Base-by-base conservation (phyloP, 106 monocot species). In the Phalaenopsis equestris region DNA sequence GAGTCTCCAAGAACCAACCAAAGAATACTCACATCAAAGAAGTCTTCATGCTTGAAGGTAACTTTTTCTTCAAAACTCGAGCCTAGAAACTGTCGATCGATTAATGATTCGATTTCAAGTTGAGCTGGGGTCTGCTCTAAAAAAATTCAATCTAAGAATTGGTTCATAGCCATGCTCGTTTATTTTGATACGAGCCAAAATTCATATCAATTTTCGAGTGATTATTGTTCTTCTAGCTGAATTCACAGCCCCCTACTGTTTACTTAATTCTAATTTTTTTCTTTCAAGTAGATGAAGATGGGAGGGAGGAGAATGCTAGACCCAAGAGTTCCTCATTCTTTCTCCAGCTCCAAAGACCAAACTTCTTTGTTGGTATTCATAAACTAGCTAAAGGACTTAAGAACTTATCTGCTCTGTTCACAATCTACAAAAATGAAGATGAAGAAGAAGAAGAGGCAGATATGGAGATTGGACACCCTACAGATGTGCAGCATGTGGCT, bases 401-500 rank as follows among this genome's bases (percentile, higher is more conserved):
- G 82, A 87, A 43, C 79, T 73, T 93, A 19, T 86, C 93, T 74
- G 81, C 86, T 46, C 42, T 89, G 17, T 89, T 96, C 75, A 64
- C 75, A 15, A 49, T 84, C 37, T 85, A 87, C 79, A 85, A 80
- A 30, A 85, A 37, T 37, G 79, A n/a, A n/a, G n/a, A 83, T 2
- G 91, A 86, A 1, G 92, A 91, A 18, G 88, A 88, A 15, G 84
- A 81, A 16, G 90, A 89, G 8, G 86, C 85, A 2, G 86, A 87
- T 65, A 56, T 75, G 56, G 91, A 81, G 80, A 91, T 91, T 45
- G 91, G 91, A 3, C 79, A 85, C 23, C 91, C 91, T 19, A 91
- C 91, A 18, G 91, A 91, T 73, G 91, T 91, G 8, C 85, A 85
- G 79, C 91, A 91, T 73, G 87, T 91, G 42, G 89, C 76, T 24